Evolutionary conservation across 176 grass and related monocot genomes (phyloP).

Genomic region (Dactylis glomerata): DNA sequence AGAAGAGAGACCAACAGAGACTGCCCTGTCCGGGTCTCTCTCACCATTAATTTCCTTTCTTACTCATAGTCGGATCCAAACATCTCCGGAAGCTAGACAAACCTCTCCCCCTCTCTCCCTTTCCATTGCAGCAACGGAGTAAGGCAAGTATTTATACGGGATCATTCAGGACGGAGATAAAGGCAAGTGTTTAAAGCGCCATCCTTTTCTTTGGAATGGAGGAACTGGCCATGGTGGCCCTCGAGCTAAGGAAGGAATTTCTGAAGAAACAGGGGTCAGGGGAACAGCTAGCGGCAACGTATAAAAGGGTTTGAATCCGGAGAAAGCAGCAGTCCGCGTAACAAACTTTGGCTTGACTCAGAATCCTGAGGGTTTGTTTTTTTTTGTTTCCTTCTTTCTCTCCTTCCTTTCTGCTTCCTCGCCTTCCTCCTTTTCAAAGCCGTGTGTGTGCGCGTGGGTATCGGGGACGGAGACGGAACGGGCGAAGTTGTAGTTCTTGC

Average conservation of each 20-base stretch:
- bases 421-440: neutral
- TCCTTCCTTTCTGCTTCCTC: conserved; percentile 26
- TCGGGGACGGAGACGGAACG: neutral
- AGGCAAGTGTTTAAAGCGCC: conserved; percentile 18
- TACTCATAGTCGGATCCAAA: neutral
- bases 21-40: neutral
- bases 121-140: neutral
- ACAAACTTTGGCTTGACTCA: conserved; percentile 33
- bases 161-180: neutral
- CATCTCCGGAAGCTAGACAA: too few species aligned
- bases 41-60: conserved; percentile 38
- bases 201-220: conserved; percentile 67
- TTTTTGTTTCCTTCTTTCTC: neutral
- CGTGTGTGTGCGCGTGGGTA: neutral
- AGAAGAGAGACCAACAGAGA: neutral
- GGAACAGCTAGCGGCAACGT: conserved; percentile 3
- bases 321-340: conserved; percentile 4
- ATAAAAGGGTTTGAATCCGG: conserved; percentile 36
- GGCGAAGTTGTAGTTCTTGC: neutral
- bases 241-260: conserved; percentile 56
- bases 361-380: neutral
- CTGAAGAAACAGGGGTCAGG: neutral
- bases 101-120: neutral
- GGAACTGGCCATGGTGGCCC: conserved; percentile 35
- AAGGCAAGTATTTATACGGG: conserved; percentile 30